Base-by-base conservation (phyloP, 441 rosid genomes). In the Adansonia madagascariensis region DNA sequence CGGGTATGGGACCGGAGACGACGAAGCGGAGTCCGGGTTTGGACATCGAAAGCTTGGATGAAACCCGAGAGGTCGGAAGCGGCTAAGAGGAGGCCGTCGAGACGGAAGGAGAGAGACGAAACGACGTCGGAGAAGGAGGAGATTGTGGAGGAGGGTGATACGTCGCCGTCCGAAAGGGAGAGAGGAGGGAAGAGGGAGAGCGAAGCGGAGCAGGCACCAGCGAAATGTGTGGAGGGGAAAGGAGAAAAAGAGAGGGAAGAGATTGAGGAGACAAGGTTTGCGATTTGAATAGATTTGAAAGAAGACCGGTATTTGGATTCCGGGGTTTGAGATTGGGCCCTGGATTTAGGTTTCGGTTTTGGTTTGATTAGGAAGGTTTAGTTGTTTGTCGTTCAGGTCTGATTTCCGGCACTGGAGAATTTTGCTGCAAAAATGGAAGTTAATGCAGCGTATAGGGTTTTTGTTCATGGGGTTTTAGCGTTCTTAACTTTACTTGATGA, bases 281-380 rank as follows among this genome's bases (percentile, higher is more conserved):
- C 81, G 86, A 89, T 72, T 73, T 85, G 82, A 35, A 79, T 86
- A 79, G 88, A 82, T 80, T 91, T 91, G 91, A 89, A 93, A 71
- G 98, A 91, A 52, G 93, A 85, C 96, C 93, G 90, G 80, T 89
- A 91, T 78, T 89, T 90, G 9, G 94, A 93, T 70, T 94, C 97
- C 1, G 94, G 89, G 65, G 92, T 47, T 83, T 80, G 49, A 9
- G 49, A 46, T 46, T 46, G 49, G 49, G 3, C 10, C 10, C 49
- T 46, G 9, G 49, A 12, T 46, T 46, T 46, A 9, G 49, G 49
- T 46, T 46, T 88, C 12, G 89, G 84, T 82, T 94, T 94, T 1
- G 98, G 92, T 75, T 88, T 94, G 4, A 89, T 77, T 0, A 89
- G 91, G 84, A 90, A 89, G 71, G 83, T 69, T 75, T 80, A 84